Evolutionary conservation across 1,284 basidiomycete species (phyloP).

Genomic region (Porogramme epimiltina): DNA sequence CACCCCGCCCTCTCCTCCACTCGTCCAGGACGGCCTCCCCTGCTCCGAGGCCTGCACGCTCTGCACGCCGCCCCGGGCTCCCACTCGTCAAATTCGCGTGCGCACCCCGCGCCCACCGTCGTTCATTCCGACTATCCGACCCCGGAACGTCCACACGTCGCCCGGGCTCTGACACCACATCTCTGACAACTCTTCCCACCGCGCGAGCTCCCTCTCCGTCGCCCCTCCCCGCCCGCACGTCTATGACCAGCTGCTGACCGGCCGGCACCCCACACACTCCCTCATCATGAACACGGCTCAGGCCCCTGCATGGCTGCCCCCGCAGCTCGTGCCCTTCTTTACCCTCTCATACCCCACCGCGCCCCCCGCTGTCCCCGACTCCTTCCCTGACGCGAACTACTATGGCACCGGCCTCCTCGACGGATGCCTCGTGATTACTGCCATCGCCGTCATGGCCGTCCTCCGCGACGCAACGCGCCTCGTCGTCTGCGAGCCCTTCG

Average conservation of each 20-base stretch:
- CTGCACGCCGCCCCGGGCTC: not conserved
- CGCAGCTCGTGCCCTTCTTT: slow-evolving; percentile 67
- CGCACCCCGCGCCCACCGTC: no score
- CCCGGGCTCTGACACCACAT: not conserved
- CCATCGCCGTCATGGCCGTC: slow-evolving; percentile 78
- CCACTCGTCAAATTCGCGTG: no score
- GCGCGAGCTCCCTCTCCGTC: not conserved
- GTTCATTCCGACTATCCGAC: no score
- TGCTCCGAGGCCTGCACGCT: no score
- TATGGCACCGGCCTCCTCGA: slow-evolving; percentile 76
- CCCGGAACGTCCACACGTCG: not conserved
- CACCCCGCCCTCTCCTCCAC: not conserved
- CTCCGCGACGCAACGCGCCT: slow-evolving; percentile 77
- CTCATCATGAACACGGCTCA: slow-evolving; percentile 32
- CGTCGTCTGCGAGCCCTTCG: slow-evolving; percentile 77
- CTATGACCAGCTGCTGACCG: slow-evolving; percentile 30
- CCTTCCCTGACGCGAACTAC: slow-evolving; percentile 66
- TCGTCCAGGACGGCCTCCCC: not conserved
- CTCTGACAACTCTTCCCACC: not conserved
- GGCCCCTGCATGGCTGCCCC: slow-evolving; percentile 48
- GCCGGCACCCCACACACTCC: slow-evolving; percentile 15
- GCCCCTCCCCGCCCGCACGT: slow-evolving; percentile 6
- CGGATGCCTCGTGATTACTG: slow-evolving; percentile 69
- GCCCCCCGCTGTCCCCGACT: slow-evolving; percentile 60
- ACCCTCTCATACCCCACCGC: slow-evolving; percentile 72